Percentiles rank a stretch among this genome's conserved stretches.
Conservation (phyloP, 2,329 filamentous ascomycete species). For the Aspergillus pseudoterreus region DNA sequence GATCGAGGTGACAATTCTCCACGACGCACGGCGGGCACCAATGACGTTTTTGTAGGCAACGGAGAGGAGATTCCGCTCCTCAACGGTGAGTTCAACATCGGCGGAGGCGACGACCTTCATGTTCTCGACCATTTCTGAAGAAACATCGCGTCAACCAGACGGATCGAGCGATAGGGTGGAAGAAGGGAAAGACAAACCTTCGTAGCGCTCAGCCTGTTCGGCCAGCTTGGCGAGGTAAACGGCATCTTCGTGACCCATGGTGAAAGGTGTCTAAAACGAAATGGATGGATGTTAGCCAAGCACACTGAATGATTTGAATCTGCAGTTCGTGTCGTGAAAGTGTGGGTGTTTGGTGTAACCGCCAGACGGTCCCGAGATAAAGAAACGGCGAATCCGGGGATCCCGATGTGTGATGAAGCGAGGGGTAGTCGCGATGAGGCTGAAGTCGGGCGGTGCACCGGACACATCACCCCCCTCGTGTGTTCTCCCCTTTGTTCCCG, state of each 20-base stretch:
- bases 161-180: neutral
- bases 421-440: constrained; percentile 22
- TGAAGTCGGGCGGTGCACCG: constrained; percentile 17
- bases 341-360: too few species aligned
- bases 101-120: constrained; percentile 98
- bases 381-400: neutral
- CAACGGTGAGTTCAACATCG: constrained; percentile 76
- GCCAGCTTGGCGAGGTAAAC: constrained; percentile 99
- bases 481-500: constrained; percentile 7
- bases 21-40: constrained; percentile 91
- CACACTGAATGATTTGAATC: neutral
- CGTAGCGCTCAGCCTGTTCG: constrained; percentile 99
- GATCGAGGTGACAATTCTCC: constrained; percentile 97
- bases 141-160: constrained; percentile 18
- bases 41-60: constrained; percentile 99
- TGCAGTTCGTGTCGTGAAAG: neutral
- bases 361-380: neutral
- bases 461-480: constrained; percentile 8
- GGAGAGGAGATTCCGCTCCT: constrained; percentile 95
- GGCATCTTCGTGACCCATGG: constrained; percentile 98
- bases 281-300: constrained; percentile 11
- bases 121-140: constrained; percentile 96
- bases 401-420: constrained; percentile 10
- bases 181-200: constrained; percentile 62
- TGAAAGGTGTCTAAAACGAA: constrained; percentile 45